Evolutionary conservation across 1,284 basidiomycete species (phyloP), one percentile per base, ranked within the genome.

Genomic region (Microbotryum saponariae): DNA sequence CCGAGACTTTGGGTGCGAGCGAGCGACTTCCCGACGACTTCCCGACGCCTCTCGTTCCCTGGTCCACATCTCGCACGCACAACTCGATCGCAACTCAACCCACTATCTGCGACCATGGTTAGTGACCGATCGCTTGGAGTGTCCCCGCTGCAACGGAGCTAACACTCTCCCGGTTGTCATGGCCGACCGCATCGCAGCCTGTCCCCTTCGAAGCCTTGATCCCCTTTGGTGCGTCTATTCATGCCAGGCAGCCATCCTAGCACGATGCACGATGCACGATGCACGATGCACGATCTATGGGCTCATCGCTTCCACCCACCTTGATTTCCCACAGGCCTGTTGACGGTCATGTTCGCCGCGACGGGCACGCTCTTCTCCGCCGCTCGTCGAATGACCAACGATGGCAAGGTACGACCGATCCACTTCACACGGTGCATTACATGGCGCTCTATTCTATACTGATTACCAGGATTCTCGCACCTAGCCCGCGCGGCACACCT

Each of bases 191-290:
- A 20, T 16, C 45, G 49, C 54, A 65, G 91, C 91, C 91, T 61
- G 85, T 93, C 73, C 91, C 91, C 68, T 94, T 88, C 86, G 91
- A 94, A 80, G 90, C 91, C 53, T 81, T 93, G 70, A 88, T 96
- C 79, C 91, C 91, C 51, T 91, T 91, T 73, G 91, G 91, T 91
- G 75, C 60, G 73, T 68, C 61, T 37, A 54, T 58, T 53, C 27
- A 42, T 54, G 33, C 61, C 20, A 18, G 21, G 37, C 45, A 33
- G 58, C n/a, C 37, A 47, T 48, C 21, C 51, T 54, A 47, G 47
- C n/a, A 4, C 25, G 25, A 25, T 25, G 25, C 25, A 25, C 4
- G 25, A 25, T 25, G n/a, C n/a, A 25, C 3, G 25, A 25, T 25
- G 25, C 25, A 25, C 4, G 25, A 25, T 25, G n/a, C n/a, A 25